Evolutionary conservation across 306 rosid species (phyloP), one percentile per base, ranked within the genome.

Genomic region (Lablab purpureus): DNA sequence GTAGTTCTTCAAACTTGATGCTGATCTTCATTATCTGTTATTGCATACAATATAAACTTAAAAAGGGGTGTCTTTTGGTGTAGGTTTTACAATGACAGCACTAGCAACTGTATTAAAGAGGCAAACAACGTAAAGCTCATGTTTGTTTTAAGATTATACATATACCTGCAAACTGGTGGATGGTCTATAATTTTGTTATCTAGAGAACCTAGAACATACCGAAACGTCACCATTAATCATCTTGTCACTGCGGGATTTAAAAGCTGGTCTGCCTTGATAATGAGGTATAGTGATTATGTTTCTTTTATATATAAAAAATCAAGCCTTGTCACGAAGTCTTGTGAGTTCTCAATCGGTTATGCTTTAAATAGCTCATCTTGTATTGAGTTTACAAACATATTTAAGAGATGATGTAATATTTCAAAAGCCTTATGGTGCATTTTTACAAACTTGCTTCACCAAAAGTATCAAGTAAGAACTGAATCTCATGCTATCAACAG

Each of bases 111-210:
- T 73, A 28, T 77, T 51, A 74, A 69, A 52, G 90, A 85, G 82
- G 92, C 88, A 46, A 80, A 76, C 71, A 46, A 69, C 73, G 79
- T 83, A 85, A 92, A 89, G 86, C 89, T 83, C 59, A 49, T 55
- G 80, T 71, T 78, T 80, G 37, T 87, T 60, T 74, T 85, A 45
- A 80, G 84, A 81, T 73, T 89, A 56, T 88, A 75, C 85, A 74
- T 12, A 78, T 84, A 89, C 80, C 91, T 94, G 59, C 81, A 83
- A 71, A 75, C 85, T 80, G 70, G 75, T 30, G 89, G 97, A 11
- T 94, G 98, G 97, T 83, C 96, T n/a, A 75, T 92, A 72, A 84
- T 87, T 76, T 82, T 92, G 74, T 41, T 89, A 40, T 90, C 96
- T 41, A 90, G 97, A 87, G 84, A 85, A 55, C 75, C 89, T 14